phyloP scores from a whole-genome alignment of 1,284 basidiomycete species.

The Filobasidium uniguttulatum region DNA sequence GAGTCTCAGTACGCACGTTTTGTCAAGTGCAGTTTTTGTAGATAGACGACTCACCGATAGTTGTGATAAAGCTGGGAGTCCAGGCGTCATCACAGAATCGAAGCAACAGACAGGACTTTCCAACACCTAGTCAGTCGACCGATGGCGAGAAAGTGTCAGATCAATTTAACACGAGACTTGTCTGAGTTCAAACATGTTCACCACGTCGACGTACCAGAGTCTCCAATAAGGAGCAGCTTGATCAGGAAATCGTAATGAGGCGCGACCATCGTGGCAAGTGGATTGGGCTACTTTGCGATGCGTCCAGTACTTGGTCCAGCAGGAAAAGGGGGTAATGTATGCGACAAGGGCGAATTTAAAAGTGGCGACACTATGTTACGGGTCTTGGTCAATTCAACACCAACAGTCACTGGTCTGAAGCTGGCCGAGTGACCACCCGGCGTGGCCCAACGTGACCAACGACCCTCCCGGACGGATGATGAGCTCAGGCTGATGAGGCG shows the following conservation, averaged over 20 bases:
- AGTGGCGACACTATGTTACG: too few relatives aligned
- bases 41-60: conserved; percentile 51
- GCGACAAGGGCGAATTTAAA: too few relatives aligned
- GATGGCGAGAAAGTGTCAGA: not conserved
- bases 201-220: conserved; percentile 58
- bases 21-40: not conserved
- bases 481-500: too few relatives aligned
- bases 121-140: conserved; percentile 57
- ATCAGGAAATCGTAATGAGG: conserved; percentile 50
- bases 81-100: conserved; percentile 99
- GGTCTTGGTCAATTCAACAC: too few relatives aligned
- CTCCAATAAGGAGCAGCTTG: conserved; percentile 93
- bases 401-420: too few relatives aligned
- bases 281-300: too few relatives aligned
- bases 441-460: too few relatives aligned
- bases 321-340: too few relatives aligned
- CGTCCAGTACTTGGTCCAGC: too few relatives aligned
- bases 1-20: not conserved
- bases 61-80: conserved; percentile 99
- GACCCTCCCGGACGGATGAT: too few relatives aligned
- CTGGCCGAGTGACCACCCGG: too few relatives aligned
- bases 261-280: conserved; percentile 31
- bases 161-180: not conserved
- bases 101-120: conserved; percentile 94
- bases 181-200: not conserved